A percentile compares a stretch with the other conserved stretches of the same genome.
These are phyloP conservation scores for Linnemannia elongata DNA, from an alignment of 192 early-diverging fungal species.

Conservation along the genomic window DNA sequence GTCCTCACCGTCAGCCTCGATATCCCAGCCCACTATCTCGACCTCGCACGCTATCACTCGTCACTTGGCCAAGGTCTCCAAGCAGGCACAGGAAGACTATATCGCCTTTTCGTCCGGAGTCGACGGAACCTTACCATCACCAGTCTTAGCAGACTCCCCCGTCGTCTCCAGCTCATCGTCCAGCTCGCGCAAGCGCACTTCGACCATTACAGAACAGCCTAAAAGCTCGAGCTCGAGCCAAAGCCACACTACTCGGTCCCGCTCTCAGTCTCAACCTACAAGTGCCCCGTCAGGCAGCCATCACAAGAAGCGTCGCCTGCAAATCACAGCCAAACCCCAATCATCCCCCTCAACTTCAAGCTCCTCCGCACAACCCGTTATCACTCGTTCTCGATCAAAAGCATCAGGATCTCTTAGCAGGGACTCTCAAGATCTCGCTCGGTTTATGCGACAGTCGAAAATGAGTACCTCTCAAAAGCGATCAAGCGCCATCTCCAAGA, in stretches of 20 bases:
- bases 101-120: slow-evolving; percentile 45
- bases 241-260: not conserved
- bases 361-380: slow-evolving; percentile 4
- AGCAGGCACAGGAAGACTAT: slow-evolving; percentile 33
- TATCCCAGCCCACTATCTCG: slow-evolving; percentile 2
- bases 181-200: slow-evolving; percentile 30
- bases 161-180: slow-evolving; percentile 4
- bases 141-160: not conserved
- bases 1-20: not conserved
- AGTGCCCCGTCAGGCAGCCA: not conserved
- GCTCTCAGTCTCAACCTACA: not conserved
- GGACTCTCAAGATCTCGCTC: slow-evolving; percentile 19
- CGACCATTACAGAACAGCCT: slow-evolving; percentile 4
- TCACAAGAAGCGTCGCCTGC: slow-evolving; percentile 30
- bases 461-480: slow-evolving; percentile 51
- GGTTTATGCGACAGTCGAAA: slow-evolving; percentile 49
- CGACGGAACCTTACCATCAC: slow-evolving; percentile 26
- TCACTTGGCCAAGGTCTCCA: slow-evolving; percentile 35
- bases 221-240: slow-evolving; percentile 12
- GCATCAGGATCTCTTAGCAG: slow-evolving; percentile 12
- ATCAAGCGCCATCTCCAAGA: slow-evolving; percentile 31
- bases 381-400: slow-evolving; percentile 26
- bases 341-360: not conserved
- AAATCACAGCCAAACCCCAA: not conserved
- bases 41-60: slow-evolving; percentile 41